phyloP scores from a whole-genome alignment of 805 yeast genomes.

The Lachancea fermentati region DNA sequence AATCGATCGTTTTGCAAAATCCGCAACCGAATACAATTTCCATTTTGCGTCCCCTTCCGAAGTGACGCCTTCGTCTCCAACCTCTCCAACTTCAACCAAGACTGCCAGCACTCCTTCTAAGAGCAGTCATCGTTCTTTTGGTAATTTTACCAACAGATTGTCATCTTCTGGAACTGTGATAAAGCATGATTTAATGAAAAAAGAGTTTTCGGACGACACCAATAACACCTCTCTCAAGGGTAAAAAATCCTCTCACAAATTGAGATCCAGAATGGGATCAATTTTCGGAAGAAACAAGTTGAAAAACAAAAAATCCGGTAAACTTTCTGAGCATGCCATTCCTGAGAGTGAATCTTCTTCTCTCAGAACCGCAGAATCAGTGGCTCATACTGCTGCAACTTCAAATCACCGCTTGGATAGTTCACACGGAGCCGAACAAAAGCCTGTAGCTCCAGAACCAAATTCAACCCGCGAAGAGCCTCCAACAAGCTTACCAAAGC shows the following conservation, averaged over 20 bases:
- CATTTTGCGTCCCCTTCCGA: conserved; percentile 8
- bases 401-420: no score
- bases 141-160: conserved; percentile 24
- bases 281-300: conserved; percentile 61
- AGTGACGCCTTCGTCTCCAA: conserved; percentile 3
- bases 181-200: conserved; percentile 30
- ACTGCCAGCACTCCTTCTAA: no score
- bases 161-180: conserved; percentile 24
- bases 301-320: conserved; percentile 26
- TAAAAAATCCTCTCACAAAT: conserved; percentile 34
- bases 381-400: neutral
- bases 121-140: conserved; percentile 26
- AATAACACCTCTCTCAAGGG: conserved; percentile 28
- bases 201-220: conserved; percentile 27
- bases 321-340: conserved; percentile 2
- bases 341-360: conserved; percentile 6
- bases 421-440: no score
- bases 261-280: conserved; percentile 71
- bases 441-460: no score
- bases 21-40: conserved; percentile 29
- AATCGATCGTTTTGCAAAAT: conserved; percentile 48
- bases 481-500: conserved; percentile 1
- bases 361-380: conserved; percentile 5
- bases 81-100: conserved; percentile 2
- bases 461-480: no score